Evolutionary conservation across 345 rosid genomes (phyloP).

Genomic region (Punica granatum): DNA sequence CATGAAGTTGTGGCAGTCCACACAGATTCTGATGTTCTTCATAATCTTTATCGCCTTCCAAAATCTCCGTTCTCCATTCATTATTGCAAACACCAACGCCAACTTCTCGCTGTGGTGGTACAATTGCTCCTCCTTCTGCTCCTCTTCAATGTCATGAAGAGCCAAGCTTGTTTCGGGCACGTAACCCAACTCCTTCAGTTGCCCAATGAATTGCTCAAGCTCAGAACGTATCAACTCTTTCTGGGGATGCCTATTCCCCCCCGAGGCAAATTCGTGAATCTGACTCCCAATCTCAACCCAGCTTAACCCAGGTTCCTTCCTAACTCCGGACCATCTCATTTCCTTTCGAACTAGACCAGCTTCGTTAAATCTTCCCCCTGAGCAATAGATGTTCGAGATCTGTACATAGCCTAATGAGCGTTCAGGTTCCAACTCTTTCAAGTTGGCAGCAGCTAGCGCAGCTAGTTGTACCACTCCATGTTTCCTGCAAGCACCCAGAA

Average conservation of each 20-base stretch:
- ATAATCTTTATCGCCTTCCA: constrained; percentile 40
- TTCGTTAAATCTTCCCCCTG: constrained; percentile 57
- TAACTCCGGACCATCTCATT: constrained; percentile 53
- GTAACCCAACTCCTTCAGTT: constrained; percentile 65
- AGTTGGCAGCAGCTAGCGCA: constrained; percentile 45
- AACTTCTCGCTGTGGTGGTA: constrained; percentile 73
- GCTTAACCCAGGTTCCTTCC: constrained; percentile 83
- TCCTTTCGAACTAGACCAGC: constrained; percentile 57
- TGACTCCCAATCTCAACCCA: constrained; percentile 66
- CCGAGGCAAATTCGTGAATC: constrained; percentile 70
- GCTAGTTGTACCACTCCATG: constrained; percentile 62
- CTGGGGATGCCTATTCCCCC: constrained; percentile 57
- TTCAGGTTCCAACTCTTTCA: constrained; percentile 54
- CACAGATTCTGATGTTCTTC: constrained; percentile 78
- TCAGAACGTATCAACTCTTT: constrained; percentile 43
- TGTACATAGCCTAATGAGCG: constrained; percentile 69
- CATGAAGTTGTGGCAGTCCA: constrained; percentile 92
- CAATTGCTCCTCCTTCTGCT: constrained; percentile 69
- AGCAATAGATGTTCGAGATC: constrained; percentile 69
- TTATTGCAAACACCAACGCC: constrained; percentile 60
- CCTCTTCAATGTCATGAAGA: constrained; percentile 61
- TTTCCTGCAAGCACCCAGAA: constrained; percentile 74
- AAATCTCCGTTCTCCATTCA: constrained; percentile 31
- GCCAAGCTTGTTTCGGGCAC: constrained; percentile 64
- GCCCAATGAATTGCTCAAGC: constrained; percentile 40